Percentiles rank a stretch among this genome's conserved stretches.
These are phyloP conservation scores for Geotrichum bryndzae DNA, from an alignment of 1,139 yeast species.

Conservation along the genomic window DNA sequence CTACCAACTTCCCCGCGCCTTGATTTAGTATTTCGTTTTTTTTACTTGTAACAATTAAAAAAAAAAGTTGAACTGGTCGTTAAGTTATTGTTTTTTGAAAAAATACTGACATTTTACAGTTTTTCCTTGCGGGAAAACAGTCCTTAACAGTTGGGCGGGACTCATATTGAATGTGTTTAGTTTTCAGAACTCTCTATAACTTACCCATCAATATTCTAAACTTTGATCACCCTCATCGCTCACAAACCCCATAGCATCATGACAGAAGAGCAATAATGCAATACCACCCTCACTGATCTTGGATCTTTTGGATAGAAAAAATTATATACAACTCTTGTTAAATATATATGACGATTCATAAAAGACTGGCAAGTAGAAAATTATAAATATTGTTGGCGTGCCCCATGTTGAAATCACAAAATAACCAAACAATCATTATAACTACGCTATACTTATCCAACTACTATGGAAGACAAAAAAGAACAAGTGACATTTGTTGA, in stretches of 20 bases:
- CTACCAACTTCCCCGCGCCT: background rate
- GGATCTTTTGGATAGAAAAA: background rate
- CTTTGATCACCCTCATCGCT: background rate
- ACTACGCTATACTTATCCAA: background rate
- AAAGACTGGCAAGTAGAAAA: too few relatives aligned
- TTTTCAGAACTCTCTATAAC: background rate
- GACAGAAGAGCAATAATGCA: background rate
- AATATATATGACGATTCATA: too few relatives aligned
- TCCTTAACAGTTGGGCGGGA: too few relatives aligned
- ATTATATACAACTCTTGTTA: too few relatives aligned
- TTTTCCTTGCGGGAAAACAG: too few relatives aligned
- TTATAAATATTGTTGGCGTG: background rate
- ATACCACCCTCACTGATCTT: background rate
- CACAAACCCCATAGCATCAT: background rate
- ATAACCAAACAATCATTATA: background rate
- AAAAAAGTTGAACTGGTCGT: background rate
- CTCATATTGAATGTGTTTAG: background rate
- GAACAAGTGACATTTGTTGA: background rate
- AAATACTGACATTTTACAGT: too few relatives aligned
- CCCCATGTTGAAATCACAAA: background rate
- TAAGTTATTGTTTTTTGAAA: too few relatives aligned
- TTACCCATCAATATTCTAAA: background rate
- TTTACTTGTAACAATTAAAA: background rate
- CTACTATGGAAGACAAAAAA: background rate
- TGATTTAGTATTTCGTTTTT: background rate